Percentiles rank a stretch among this genome's conserved stretches.
These are phyloP conservation scores for Hypoxylon sp. DNA, from an alignment of 2,329 filamentous ascomycete genomes.

Conservation along the genomic window DNA sequence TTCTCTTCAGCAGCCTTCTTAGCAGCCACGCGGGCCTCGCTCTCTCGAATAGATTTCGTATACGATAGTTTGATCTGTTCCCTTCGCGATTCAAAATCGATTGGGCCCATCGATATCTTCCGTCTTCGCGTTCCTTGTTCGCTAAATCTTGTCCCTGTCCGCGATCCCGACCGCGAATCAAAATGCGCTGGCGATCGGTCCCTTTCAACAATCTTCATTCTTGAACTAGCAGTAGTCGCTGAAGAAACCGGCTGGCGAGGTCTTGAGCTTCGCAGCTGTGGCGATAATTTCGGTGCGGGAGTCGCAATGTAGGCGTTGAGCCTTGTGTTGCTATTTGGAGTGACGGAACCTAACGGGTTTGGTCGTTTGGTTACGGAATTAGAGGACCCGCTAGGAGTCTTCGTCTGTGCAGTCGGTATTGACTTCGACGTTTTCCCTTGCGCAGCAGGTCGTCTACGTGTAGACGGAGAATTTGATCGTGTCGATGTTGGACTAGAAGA, in stretches of 20 bases:
- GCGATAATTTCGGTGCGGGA: conserved; percentile 80
- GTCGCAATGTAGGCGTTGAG: conserved; percentile 82
- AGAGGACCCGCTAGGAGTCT: conserved; percentile 60
- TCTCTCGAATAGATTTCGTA: conserved; percentile 84
- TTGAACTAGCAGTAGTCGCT: conserved; percentile 79
- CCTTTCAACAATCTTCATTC: conserved; percentile 74
- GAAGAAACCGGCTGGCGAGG: conserved; percentile 84
- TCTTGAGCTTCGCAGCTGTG: conserved; percentile 83
- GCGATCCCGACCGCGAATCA: conserved; percentile 54
- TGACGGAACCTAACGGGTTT: conserved; percentile 60
- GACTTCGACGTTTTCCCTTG: conserved; percentile 59
- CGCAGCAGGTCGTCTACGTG: conserved; percentile 60
- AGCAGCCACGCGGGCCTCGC: conserved; percentile 70
- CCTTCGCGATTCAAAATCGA: conserved; percentile 87
- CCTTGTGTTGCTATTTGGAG: conserved; percentile 68
- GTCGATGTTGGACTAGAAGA: conserved; percentile 67
- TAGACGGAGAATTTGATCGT: conserved; percentile 70
- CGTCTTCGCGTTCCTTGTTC: conserved; percentile 61
- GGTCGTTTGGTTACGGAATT: conserved; percentile 57
- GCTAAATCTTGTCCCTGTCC: conserved; percentile 55
- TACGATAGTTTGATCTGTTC: conserved; percentile 89
- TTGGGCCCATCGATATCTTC: conserved; percentile 76
- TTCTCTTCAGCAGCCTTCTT: conserved; percentile 68
- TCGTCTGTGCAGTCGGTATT: conserved; percentile 55
- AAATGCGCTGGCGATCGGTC: conserved; percentile 61